phyloP scores from a whole-genome alignment of 805 yeast species.

The Metschnikowia cubensis region DNA sequence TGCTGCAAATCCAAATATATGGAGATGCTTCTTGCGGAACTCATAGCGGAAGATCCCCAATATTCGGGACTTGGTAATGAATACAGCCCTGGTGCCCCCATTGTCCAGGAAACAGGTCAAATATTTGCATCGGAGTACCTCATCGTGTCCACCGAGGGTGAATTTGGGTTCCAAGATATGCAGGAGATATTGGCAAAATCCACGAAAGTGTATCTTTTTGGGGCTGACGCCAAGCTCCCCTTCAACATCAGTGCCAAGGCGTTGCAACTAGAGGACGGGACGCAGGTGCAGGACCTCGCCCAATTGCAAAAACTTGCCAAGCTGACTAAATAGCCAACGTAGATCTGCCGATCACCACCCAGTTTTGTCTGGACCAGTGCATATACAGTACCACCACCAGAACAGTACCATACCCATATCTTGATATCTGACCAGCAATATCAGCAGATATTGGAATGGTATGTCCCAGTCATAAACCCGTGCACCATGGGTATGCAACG shows the following conservation, averaged over 20 bases:
- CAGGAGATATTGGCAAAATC: constrained; percentile 1
- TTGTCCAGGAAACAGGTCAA: constrained; percentile 4
- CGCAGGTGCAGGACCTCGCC: neutral
- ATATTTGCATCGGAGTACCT: constrained; percentile 6
- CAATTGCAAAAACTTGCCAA: neutral
- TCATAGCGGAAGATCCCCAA: constrained; percentile 22
- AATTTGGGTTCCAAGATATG: constrained; percentile 2
- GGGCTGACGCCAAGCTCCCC: constrained; percentile 5
- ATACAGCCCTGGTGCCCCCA: constrained; percentile 11
- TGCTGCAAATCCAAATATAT: constrained; percentile 41
- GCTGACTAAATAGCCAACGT: neutral
- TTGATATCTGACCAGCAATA: no score
- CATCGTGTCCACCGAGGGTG: constrained; percentile 12
- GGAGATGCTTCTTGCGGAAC: constrained; percentile 38
- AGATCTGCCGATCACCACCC: no score
- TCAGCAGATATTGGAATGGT: no score
- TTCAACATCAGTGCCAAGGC: constrained; percentile 7
- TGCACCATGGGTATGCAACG: no score
- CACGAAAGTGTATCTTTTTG: constrained; percentile 9
- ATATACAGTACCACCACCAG: no score
- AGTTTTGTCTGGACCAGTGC: no score
- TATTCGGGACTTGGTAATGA: constrained; percentile 19
- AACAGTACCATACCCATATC: no score
- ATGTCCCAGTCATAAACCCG: no score
- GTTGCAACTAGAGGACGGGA: constrained; percentile 2